Evolutionary conservation across 805 yeast genomes (phyloP).

Genomic region (Kodamaea nitidulidarum): DNA sequence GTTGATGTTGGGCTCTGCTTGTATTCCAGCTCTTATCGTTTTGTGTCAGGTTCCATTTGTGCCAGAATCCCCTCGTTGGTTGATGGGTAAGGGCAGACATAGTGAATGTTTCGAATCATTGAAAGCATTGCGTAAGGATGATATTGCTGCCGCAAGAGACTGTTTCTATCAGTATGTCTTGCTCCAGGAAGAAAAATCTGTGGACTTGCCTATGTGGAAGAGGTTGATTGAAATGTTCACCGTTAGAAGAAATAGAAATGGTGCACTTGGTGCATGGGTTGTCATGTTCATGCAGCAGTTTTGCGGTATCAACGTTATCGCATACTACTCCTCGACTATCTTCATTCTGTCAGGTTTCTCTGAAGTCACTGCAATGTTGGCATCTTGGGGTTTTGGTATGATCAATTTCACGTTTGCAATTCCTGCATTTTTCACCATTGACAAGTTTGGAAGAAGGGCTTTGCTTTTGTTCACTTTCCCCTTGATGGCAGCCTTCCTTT

Average conservation of each 20-base stretch:
- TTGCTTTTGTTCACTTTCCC: constrained; percentile 59
- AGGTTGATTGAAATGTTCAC: constrained; percentile 59
- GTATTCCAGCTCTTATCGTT: constrained; percentile 52
- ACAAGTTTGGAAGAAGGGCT: constrained; percentile 68
- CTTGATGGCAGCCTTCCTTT: constrained; percentile 54
- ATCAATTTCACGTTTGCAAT: constrained; percentile 75
- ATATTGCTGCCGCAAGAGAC: constrained; percentile 61
- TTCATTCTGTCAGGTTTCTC: constrained; percentile 65
- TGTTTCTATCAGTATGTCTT: constrained; percentile 55
- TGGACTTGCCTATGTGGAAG: constrained; percentile 40
- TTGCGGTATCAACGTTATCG: constrained; percentile 87
- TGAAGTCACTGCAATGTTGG: constrained; percentile 60
- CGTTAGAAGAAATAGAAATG: constrained; percentile 78
- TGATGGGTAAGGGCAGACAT: constrained; percentile 49
- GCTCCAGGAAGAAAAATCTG: constrained; percentile 57
- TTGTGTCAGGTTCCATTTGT: constrained; percentile 48
- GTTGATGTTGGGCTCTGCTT: constrained; percentile 61
- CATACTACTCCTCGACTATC: constrained; percentile 77
- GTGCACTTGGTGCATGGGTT: constrained; percentile 73
- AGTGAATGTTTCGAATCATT: constrained; percentile 50
- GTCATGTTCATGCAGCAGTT: constrained; percentile 90
- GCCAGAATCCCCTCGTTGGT: constrained; percentile 73
- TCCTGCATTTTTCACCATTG: constrained; percentile 80
- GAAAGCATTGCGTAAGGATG: constrained; percentile 40
- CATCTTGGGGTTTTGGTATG: constrained; percentile 85